Percentiles rank a stretch among this genome's conserved stretches.
phyloP scores from a whole-genome alignment of 2,329 filamentous ascomycete genomes.

The Beauveria medogensis region DNA sequence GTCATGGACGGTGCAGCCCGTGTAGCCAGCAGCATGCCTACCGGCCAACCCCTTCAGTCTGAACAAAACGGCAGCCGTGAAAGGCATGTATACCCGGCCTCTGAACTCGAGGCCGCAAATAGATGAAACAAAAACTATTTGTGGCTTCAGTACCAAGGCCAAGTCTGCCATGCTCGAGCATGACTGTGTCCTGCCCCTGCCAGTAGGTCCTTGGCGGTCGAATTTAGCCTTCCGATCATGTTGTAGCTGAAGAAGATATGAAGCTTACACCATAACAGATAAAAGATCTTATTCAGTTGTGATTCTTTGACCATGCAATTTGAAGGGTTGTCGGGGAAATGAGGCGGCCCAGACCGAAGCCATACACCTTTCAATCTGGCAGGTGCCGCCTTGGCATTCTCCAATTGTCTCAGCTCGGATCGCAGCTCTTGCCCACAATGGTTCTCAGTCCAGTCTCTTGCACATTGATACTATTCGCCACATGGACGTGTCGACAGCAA shows the following conservation, averaged over 20 bases:
- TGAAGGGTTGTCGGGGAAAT: slow-evolving; percentile 35
- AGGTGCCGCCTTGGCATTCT: no score
- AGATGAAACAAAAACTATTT: slow-evolving; percentile 27
- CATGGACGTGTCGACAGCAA: slow-evolving; percentile 40
- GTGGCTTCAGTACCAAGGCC: slow-evolving; percentile 26
- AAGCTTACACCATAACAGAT: slow-evolving; percentile 32
- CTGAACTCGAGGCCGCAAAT: slow-evolving; percentile 22
- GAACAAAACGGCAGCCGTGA: slow-evolving; percentile 44
- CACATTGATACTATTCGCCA: slow-evolving; percentile 31
- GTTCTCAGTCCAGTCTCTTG: slow-evolving; percentile 29
- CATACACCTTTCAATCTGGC: no score
- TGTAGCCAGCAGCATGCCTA: slow-evolving; percentile 14
- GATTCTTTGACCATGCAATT: slow-evolving; percentile 29
- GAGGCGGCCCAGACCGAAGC: slow-evolving; percentile 16
- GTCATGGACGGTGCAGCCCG: slow-evolving; percentile 11
- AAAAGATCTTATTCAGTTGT: slow-evolving; percentile 23
- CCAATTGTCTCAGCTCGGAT: no score
- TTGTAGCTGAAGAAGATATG: slow-evolving; percentile 52
- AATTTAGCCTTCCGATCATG: slow-evolving; percentile 40
- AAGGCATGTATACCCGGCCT: slow-evolving; percentile 39
- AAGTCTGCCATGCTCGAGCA: slow-evolving; percentile 41
- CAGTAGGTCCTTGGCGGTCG: slow-evolving; percentile 29
- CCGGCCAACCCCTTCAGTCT: slow-evolving; percentile 38
- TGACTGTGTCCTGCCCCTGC: slow-evolving; percentile 42
- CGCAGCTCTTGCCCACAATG: slow-evolving; percentile 35